These are phyloP conservation scores for Leishmania aethiopica DNA, from an alignment of 208 protist genomes.

Conservation along the genomic window DNA sequence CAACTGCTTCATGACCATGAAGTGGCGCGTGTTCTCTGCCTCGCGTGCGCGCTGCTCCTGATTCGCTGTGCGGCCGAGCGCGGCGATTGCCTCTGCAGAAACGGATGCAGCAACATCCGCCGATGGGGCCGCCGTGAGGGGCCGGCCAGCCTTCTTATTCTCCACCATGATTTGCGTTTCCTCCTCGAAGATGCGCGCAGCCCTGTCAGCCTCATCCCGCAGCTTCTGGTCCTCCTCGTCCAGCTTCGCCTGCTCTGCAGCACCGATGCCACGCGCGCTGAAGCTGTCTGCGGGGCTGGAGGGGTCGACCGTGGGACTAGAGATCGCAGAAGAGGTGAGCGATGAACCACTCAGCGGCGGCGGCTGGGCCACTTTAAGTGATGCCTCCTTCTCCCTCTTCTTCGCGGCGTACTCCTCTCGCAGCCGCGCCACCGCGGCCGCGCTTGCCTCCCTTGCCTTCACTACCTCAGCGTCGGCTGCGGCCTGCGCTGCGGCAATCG, in stretches of 20 bases:
- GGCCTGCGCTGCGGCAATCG: constrained; percentile 21
- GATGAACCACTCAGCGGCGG: constrained; percentile 1
- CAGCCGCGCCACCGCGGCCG: constrained; percentile 8
- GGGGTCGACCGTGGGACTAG: constrained; percentile 10
- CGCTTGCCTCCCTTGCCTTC: constrained; percentile 14
- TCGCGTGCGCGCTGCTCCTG: constrained; percentile 41
- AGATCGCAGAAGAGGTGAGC: not conserved
- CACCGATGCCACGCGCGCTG: constrained; percentile 17
- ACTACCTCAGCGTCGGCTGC: constrained; percentile 24
- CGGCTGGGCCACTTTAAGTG: constrained; percentile 1
- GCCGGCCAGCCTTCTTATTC: constrained; percentile 17
- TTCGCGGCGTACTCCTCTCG: constrained; percentile 16
- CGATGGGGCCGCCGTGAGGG: constrained; percentile 16
- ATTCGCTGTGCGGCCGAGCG: constrained; percentile 24
- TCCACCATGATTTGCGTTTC: constrained; percentile 44
- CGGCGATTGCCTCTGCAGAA: constrained; percentile 25
- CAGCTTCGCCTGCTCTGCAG: constrained; percentile 28
- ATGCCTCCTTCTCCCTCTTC: constrained; percentile 20
- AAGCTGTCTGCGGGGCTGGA: not conserved
- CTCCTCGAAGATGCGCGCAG: constrained; percentile 33
- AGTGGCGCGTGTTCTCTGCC: constrained; percentile 37
- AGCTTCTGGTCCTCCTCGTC: constrained; percentile 42
- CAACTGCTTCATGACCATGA: constrained; percentile 44
- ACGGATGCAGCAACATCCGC: constrained; percentile 12
- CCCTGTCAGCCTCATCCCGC: constrained; percentile 24